A percentile compares a stretch with the other conserved stretches of the same genome.
These are phyloP conservation scores for Chaetoscypha palmicola DNA, from an alignment of 2,329 filamentous ascomycete species.

Conservation along the genomic window DNA sequence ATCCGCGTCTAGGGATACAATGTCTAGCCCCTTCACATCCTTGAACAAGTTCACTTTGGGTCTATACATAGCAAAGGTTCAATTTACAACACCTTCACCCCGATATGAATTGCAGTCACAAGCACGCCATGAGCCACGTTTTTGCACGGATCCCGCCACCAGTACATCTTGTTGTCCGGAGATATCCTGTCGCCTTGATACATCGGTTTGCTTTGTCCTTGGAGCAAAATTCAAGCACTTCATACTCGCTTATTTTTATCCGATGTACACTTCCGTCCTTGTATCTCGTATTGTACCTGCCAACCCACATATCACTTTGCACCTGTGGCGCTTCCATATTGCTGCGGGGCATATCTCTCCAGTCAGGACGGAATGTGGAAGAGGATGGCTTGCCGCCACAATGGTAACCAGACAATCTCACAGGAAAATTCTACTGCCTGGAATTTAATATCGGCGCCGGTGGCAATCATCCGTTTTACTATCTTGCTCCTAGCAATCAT, in stretches of 20 bases:
- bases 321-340: constrained; percentile 16
- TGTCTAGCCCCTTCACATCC: constrained; percentile 8
- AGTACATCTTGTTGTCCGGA: constrained; percentile 4
- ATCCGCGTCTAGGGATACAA: constrained; percentile 10
- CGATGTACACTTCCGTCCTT: constrained; percentile 12
- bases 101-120: constrained; percentile 21
- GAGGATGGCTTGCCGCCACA: constrained; percentile 7
- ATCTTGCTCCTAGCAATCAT: constrained; percentile 1
- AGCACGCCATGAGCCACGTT: constrained; percentile 19
- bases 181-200: constrained; percentile 1
- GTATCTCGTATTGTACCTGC: constrained; percentile 19
- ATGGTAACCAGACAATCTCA: constrained; percentile 9
- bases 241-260: constrained; percentile 20
- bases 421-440: constrained; percentile 10
- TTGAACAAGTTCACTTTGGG: constrained; percentile 17
- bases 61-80: constrained; percentile 21
- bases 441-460: constrained; percentile 15
- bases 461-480: constrained; percentile 13
- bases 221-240: not conserved
- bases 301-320: constrained; percentile 12
- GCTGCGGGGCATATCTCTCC: constrained; percentile 13
- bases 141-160: constrained; percentile 8
- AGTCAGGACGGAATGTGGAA: constrained; percentile 12
- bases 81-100: constrained; percentile 19
- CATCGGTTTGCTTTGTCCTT: not conserved